Base-by-base conservation (phyloP, 2,329 filamentous ascomycete species). In the Helicocarpus griseus region DNA sequence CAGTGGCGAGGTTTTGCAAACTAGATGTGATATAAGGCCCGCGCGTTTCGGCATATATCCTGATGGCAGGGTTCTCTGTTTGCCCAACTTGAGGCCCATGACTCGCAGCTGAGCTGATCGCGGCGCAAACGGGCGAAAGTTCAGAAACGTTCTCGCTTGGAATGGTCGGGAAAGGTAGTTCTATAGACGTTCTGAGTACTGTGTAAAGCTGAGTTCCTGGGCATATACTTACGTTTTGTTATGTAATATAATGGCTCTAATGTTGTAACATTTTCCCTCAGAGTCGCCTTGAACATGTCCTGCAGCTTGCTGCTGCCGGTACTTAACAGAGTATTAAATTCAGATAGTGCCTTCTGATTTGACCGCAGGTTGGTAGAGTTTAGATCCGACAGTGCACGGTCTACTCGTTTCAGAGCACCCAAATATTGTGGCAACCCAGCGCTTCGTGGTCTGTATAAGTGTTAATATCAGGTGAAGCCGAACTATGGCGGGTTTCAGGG, bases 181-280 rank as follows among this genome's bases (percentile, higher is more conserved):
- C 77, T 80, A 54, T 28, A 49, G 5, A 40, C 2, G 21, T 14
- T 52, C 52, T 51, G 35, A 45, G 31, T 22, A 17, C 31, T 19
- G 13, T 48, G 41, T n/a, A 26, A n/a, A 5, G 21, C 14, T 14
- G 29, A 9, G 35, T 24, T 19, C 19, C 11, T 26, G 36, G 17
- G 17, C 33, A 43, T 47, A 38, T 49, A 53, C 65, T 77, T 79
- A 73, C 89, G 81, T 69, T 97, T 97, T 17, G 89, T 96, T 61
- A 96, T 85, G 64, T 85, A 96, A 68, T 95, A 87, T 41, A 98
- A 73, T 6, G 93, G 90, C 64, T 98, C 93, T 47, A 97, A 79
- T 2, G 86, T 81, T 48, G 81, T 80, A 13, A 87, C 85, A 36
- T 90, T 88, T 59, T 95, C 87, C 55, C 78, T 80, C 41, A 98